Conservation (phyloP, 768 basidiomycete species). For the Zangia roseola region DNA sequence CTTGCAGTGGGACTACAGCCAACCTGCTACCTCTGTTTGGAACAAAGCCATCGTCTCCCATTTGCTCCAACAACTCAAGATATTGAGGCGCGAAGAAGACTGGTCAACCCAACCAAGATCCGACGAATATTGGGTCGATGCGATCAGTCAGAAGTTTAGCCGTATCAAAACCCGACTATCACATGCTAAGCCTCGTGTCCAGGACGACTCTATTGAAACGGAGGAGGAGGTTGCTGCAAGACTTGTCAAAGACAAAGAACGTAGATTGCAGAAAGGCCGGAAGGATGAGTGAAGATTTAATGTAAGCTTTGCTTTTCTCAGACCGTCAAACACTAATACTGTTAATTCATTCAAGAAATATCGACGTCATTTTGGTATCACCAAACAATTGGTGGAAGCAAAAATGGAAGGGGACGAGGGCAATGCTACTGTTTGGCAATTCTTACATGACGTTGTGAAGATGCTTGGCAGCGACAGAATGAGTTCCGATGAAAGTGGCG, state of each 20-base stretch:
- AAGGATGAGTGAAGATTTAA: not conserved
- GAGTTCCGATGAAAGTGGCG: conserved; percentile 7
- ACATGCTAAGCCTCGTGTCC: too few relatives aligned
- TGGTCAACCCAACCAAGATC: too few relatives aligned
- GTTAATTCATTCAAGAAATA: not conserved
- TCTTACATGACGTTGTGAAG: not conserved
- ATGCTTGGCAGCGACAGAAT: conserved; percentile 2
- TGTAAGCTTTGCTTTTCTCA: too few relatives aligned
- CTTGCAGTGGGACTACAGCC: too few relatives aligned
- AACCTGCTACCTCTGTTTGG: too few relatives aligned
- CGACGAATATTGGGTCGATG: too few relatives aligned
- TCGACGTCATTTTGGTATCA: not conserved
- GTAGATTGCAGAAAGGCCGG: not conserved
- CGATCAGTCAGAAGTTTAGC: too few relatives aligned
- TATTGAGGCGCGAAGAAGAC: too few relatives aligned
- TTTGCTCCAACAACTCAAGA: too few relatives aligned
- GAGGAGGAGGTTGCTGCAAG: not conserved
- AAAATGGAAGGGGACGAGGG: not conserved
- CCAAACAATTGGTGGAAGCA: not conserved
- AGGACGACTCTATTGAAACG: not conserved
- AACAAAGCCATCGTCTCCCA: too few relatives aligned
- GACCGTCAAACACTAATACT: not conserved
- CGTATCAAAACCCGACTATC: too few relatives aligned
- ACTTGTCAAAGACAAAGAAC: not conserved
- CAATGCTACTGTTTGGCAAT: not conserved